Base-by-base conservation (phyloP, 371 early-diverging fungal species). In the Apophysomyces elegans region DNA sequence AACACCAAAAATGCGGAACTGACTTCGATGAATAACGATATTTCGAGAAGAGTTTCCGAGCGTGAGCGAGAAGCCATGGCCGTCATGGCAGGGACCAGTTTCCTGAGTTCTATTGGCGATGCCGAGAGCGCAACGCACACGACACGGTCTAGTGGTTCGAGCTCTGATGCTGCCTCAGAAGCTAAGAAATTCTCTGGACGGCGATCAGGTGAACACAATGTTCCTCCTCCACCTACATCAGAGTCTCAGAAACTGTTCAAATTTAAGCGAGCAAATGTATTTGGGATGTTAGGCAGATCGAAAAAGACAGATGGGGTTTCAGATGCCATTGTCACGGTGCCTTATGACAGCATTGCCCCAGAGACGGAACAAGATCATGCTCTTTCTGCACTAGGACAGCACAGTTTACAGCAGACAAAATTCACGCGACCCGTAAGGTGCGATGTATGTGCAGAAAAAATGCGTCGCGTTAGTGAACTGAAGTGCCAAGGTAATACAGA, bases 381-480 rank as follows among this genome's bases (percentile, higher is more conserved):
- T 18, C n/a, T 56, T 47, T 41, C 63, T 5, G 16, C 54, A 0
- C 21, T 50, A 21, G 54, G 54, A 4, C 54, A 50, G 21, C 94
- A 94, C 64, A 68, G 73, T 38, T 90, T 93, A 70, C 67, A 77
- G 4, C 78, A 78, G 37, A 80, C 86, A 36, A 77, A 87, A 18
- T 93, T 87, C 63, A 37, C 91, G 41, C 84, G 88, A 16, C 91
- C 94, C 0, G 72, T 85, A 14, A 91, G 91, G 46, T 96, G 97
- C 72, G 94, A 94, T 50, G 77, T 78, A 37, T 96, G 97, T 65
- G 76, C 79, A 46, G 96, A 96, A 67, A 93, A 94, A 69, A 84
- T 96, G 63, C 93, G 96, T 91, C 88, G 94, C 38, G 79, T 89
- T 12, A 90, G 84, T 57, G 94, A 93, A 69, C 71, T 90, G 63